A percentile compares a stretch with the other conserved stretches of the same genome.
These are phyloP conservation scores for Russula griseocarnosa DNA, from an alignment of 768 basidiomycete species.

Conservation along the genomic window DNA sequence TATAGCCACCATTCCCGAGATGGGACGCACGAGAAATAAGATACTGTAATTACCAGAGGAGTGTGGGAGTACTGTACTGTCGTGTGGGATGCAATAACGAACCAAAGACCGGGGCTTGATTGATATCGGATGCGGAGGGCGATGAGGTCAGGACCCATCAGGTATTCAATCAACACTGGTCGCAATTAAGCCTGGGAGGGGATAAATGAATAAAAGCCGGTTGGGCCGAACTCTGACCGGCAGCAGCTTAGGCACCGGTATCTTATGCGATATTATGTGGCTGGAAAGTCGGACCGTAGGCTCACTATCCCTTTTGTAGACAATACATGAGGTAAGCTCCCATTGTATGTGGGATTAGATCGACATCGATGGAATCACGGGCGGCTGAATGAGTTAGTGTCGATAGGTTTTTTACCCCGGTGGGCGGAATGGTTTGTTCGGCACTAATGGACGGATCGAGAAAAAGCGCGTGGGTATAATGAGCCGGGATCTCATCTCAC, in stretches of 20 bases:
- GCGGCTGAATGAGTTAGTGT: not conserved
- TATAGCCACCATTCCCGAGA: not conserved
- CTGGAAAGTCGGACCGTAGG: not conserved
- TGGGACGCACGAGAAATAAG: not conserved
- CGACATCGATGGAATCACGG: not conserved
- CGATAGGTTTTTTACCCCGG: not conserved
- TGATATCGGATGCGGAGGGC: not conserved
- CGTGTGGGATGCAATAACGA: not conserved
- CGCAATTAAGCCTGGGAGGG: not conserved
- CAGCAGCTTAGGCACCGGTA: slow-evolving; percentile 5
- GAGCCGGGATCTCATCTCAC: not conserved
- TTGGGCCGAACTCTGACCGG: slow-evolving; percentile 4
- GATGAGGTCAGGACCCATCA: slow-evolving; percentile 3
- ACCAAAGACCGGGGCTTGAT: not conserved
- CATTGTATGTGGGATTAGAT: not conserved
- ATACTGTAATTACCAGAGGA: not conserved
- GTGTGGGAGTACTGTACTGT: too few species aligned
- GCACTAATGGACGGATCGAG: not conserved
- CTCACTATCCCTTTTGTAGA: not conserved
- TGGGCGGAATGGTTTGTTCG: not conserved
- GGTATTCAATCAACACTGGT: not conserved
- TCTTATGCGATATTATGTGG: slow-evolving; percentile 3
- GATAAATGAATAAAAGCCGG: slow-evolving; percentile 18
- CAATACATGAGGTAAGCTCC: not conserved
- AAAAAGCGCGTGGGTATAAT: too few species aligned